Conservation (phyloP, 106 monocot species). For the Dendrobium officinale region DNA sequence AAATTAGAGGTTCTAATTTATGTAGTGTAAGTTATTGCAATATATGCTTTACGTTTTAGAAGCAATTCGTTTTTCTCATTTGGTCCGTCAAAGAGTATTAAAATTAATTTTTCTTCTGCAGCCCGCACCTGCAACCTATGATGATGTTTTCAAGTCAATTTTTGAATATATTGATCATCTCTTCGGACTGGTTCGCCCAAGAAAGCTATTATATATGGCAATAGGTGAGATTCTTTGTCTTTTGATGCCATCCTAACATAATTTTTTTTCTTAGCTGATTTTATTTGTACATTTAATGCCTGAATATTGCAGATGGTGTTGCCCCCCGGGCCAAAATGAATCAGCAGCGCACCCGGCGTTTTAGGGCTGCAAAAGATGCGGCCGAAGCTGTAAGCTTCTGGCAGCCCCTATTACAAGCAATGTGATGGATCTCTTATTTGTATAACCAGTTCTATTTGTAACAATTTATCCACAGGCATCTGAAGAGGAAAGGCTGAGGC, state of each 20-base stretch:
- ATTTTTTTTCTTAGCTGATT: background rate
- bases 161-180: constrained; percentile 90
- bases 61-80: background rate
- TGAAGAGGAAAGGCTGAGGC: constrained; percentile 64
- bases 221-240: constrained; percentile 45
- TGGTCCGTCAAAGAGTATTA: background rate
- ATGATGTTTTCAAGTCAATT: constrained; percentile 84
- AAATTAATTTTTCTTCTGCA: constrained; percentile 26
- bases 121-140: constrained; percentile 74
- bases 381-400: constrained; percentile 53
- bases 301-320: constrained; percentile 62
- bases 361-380: constrained; percentile 89
- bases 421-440: background rate
- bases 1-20: background rate
- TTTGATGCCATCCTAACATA: background rate
- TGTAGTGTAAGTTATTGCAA: background rate
- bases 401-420: background rate
- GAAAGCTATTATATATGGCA: constrained; percentile 87
- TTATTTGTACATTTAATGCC: background rate
- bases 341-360: constrained; percentile 81
- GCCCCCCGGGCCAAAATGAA: constrained; percentile 98
- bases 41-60: background rate
- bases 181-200: constrained; percentile 74
- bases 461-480: constrained; percentile 37
- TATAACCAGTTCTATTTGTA: constrained; percentile 3